Percentiles rank a stretch among this genome's conserved stretches.
Conservation (phyloP, 192 early-diverging fungal species). For the Chytriomyces confervae region DNA sequence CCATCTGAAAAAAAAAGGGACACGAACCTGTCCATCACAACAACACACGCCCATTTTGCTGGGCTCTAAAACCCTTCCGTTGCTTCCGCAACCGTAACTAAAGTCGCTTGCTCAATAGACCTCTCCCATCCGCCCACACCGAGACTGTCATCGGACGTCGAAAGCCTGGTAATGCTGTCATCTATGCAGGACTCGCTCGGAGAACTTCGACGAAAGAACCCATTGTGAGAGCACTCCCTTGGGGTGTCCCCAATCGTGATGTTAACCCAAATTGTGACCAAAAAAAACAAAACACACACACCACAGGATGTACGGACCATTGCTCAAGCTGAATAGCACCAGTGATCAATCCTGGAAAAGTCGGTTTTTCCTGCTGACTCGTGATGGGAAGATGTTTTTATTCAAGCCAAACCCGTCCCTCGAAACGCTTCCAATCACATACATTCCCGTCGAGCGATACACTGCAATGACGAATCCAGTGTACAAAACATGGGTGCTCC, state of each 20-base stretch:
- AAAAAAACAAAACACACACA: not conserved
- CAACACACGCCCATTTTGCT: too few relatives aligned
- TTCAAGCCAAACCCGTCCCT: conserved; percentile 15
- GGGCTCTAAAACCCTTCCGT: too few relatives aligned
- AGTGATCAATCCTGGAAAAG: conserved; percentile 6
- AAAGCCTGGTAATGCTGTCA: not conserved
- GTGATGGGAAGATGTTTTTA: conserved; percentile 12
- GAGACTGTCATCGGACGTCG: too few relatives aligned
- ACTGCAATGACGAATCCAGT: not conserved
- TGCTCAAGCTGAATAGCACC: not conserved
- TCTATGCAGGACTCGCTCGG: not conserved
- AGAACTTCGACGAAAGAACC: not conserved
- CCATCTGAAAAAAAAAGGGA: too few relatives aligned
- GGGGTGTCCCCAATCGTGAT: not conserved
- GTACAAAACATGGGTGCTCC: not conserved
- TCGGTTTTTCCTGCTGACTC: conserved; percentile 10
- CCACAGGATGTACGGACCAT: not conserved
- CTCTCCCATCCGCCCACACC: too few relatives aligned
- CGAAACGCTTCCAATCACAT: conserved; percentile 20
- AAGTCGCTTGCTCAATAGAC: too few relatives aligned
- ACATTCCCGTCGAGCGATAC: not conserved
- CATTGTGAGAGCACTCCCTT: not conserved
- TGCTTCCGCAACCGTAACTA: too few relatives aligned
- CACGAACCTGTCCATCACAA: too few relatives aligned
- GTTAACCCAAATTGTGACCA: not conserved